phyloP scores from a whole-genome alignment of 2,329 filamentous ascomycete genomes.

The Fusarium nurragi region DNA sequence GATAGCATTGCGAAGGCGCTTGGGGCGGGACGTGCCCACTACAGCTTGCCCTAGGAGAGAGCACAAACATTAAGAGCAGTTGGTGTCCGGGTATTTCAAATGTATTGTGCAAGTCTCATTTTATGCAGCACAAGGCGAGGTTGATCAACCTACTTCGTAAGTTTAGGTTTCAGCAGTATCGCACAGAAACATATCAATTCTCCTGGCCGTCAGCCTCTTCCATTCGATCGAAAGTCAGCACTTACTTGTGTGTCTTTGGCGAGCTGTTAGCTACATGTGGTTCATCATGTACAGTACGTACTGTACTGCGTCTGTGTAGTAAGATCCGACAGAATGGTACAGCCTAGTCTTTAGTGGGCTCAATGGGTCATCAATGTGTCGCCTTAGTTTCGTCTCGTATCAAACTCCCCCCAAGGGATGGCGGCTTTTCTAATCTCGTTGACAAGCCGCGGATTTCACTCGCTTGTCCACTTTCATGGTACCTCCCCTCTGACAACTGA shows the following conservation, averaged over 20 bases:
- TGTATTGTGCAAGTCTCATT: background rate
- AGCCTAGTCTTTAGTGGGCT: conserved; percentile 35
- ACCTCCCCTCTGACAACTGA: background rate
- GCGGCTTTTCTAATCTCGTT: conserved; percentile 3
- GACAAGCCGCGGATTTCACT: conserved; percentile 12
- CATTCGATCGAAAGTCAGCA: background rate
- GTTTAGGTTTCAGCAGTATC: too few relatives aligned
- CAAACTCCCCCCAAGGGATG: conserved; percentile 8
- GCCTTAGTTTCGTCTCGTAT: conserved; percentile 30
- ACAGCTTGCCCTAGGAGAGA: too few relatives aligned
- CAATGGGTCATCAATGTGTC: conserved; percentile 17
- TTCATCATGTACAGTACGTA: conserved; percentile 24
- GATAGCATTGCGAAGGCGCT: background rate
- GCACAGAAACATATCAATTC: background rate
- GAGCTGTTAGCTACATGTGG: background rate
- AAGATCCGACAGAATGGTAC: conserved; percentile 42
- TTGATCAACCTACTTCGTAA: background rate
- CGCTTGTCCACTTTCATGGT: conserved; percentile 4
- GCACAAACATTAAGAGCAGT: background rate
- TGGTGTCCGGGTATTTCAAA: background rate
- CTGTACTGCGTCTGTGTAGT: conserved; percentile 1
- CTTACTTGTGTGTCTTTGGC: background rate
- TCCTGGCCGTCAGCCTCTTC: background rate
- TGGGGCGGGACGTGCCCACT: too few relatives aligned
- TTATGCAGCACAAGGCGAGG: background rate